phyloP scores from a whole-genome alignment of 2,329 filamentous ascomycete genomes.

The Thelonectria rubi region DNA sequence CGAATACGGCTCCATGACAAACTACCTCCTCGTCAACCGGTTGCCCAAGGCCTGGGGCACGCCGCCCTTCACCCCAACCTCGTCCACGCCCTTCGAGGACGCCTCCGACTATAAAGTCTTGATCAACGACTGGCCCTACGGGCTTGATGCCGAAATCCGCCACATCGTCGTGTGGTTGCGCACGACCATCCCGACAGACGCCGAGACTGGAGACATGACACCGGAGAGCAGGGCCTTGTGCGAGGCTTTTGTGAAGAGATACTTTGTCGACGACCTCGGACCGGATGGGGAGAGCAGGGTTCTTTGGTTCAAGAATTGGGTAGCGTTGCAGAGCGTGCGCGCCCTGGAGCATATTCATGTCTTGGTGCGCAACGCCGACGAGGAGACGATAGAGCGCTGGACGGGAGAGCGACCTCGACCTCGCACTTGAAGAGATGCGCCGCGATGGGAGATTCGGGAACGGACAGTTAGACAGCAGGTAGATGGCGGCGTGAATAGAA shows the following conservation, averaged over 20 bases:
- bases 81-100: slow-evolving; percentile 61
- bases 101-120: slow-evolving; percentile 74
- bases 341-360: slow-evolving; percentile 92
- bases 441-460: slow-evolving; percentile 3
- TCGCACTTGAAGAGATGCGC: slow-evolving; percentile 31
- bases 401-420: slow-evolving; percentile 56
- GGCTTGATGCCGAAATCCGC: slow-evolving; percentile 69
- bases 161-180: slow-evolving; percentile 95
- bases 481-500: slow-evolving; percentile 21
- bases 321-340: slow-evolving; percentile 84
- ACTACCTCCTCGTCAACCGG: slow-evolving; percentile 78
- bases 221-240: slow-evolving; percentile 70
- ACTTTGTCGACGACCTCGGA: slow-evolving; percentile 70
- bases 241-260: slow-evolving; percentile 72
- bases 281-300: slow-evolving; percentile 60
- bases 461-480: slow-evolving; percentile 5
- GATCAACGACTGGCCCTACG: slow-evolving; percentile 95
- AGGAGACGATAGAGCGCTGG: slow-evolving; percentile 63
- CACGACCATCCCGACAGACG: slow-evolving; percentile 78
- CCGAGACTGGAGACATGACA: slow-evolving; percentile 76
- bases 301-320: slow-evolving; percentile 97
- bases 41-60: slow-evolving; percentile 72
- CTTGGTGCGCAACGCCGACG: slow-evolving; percentile 64
- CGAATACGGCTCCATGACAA: slow-evolving; percentile 80
- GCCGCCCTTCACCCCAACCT: slow-evolving; percentile 64